Evolutionary conservation across 2,329 filamentous ascomycete genomes (phyloP).

Genomic region (Colletotrichum filicis): DNA sequence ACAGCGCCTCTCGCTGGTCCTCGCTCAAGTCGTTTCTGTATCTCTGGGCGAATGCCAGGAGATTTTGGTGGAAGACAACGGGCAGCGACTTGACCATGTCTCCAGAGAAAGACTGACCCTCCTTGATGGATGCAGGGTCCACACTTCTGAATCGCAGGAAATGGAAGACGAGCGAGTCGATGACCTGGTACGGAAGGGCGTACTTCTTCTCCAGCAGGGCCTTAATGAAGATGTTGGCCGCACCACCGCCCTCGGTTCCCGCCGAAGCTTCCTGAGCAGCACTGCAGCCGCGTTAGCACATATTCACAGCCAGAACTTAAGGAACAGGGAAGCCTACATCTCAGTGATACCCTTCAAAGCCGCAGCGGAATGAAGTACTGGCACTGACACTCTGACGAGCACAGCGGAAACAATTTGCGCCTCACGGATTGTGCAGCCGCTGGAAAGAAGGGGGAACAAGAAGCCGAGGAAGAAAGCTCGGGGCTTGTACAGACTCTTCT

Average conservation of each 20-base stretch:
- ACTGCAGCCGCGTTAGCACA: conserved; percentile 25
- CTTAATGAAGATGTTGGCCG: conserved; percentile 95
- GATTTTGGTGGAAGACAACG: conserved; percentile 95
- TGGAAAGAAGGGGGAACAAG: conserved; percentile 87
- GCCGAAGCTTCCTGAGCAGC: conserved; percentile 88
- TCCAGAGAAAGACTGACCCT: conserved; percentile 55
- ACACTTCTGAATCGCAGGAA: conserved; percentile 88
- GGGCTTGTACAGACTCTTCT: conserved; percentile 93
- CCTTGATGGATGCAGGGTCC: conserved; percentile 67
- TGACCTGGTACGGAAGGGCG: conserved; percentile 91
- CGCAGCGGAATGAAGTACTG: conserved; percentile 90
- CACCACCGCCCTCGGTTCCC: conserved; percentile 86
- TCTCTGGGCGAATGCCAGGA: conserved; percentile 91
- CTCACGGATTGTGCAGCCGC: conserved; percentile 90
- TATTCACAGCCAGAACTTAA: no score
- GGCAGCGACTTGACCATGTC: conserved; percentile 76
- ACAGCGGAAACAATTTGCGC: conserved; percentile 92
- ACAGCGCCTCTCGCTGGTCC: conserved; percentile 88
- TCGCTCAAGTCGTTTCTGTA: conserved; percentile 98
- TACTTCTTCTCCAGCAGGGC: conserved; percentile 96
- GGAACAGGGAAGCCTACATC: conserved; percentile 57
- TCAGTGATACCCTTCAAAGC: conserved; percentile 93
- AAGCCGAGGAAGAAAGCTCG: conserved; percentile 91
- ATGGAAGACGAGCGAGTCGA: conserved; percentile 95
- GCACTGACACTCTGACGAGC: conserved; percentile 85